Conservation (phyloP, 2,329 filamentous ascomycete genomes). For the Colletotrichum paranaense region DNA sequence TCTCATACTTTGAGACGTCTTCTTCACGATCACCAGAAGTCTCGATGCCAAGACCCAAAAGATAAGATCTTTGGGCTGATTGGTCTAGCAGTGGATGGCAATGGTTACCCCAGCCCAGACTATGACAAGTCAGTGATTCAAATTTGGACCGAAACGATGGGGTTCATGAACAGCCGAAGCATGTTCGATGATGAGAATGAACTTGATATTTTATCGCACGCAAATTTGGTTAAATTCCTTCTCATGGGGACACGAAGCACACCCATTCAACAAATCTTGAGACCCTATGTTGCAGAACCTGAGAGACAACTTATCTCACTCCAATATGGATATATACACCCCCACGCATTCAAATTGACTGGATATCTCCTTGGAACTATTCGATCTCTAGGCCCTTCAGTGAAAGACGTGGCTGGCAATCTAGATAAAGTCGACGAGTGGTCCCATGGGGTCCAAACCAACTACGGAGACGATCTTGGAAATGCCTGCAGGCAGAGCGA, state of each 20-base stretch:
- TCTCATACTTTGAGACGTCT: conserved; percentile 21
- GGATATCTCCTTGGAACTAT: background rate
- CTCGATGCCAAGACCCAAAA: conserved; percentile 41
- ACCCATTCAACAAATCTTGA: background rate
- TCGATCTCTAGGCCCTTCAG: background rate
- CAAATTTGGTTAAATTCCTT: background rate
- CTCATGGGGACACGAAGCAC: background rate
- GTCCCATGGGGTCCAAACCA: background rate
- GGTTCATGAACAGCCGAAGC: conserved; percentile 35
- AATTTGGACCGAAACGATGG: conserved; percentile 43
- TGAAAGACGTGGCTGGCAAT: background rate
- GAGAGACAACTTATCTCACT: background rate
- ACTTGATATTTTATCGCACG: background rate
- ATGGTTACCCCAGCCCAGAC: conserved; percentile 41
- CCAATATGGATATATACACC: background rate
- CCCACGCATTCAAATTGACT: background rate
- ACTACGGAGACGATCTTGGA: background rate
- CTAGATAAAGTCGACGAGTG: background rate
- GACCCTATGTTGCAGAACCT: background rate
- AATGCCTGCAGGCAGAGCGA: background rate
- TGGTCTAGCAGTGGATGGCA: conserved; percentile 41
- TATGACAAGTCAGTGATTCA: conserved; percentile 41
- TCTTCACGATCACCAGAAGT: conserved; percentile 38
- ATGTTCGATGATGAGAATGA: background rate
- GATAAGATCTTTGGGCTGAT: conserved; percentile 46